These are phyloP conservation scores for Lachnellula hyalina DNA, from an alignment of 2,329 filamentous ascomycete genomes.

Conservation along the genomic window DNA sequence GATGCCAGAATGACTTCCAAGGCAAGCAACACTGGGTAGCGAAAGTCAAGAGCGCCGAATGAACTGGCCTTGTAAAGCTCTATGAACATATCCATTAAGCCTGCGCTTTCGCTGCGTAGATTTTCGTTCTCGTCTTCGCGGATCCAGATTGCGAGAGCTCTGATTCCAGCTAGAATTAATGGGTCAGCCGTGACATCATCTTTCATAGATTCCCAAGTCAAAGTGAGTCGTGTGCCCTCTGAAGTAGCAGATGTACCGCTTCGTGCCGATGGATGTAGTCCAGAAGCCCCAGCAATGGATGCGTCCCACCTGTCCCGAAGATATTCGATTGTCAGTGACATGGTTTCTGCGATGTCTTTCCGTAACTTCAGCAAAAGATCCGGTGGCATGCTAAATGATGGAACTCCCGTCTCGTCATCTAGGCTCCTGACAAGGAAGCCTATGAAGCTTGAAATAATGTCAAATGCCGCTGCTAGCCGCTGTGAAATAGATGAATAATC, in stretches of 20 bases:
- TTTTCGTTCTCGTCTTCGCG: conserved; percentile 60
- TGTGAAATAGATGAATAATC: conserved; percentile 46
- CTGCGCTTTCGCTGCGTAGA: conserved; percentile 43
- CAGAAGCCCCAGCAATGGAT: conserved; percentile 55
- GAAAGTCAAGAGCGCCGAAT: conserved; percentile 43
- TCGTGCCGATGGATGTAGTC: conserved; percentile 54
- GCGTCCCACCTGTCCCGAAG: conserved; percentile 67
- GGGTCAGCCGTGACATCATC: conserved; percentile 47
- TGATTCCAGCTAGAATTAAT: conserved; percentile 52
- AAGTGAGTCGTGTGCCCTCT: conserved; percentile 40
- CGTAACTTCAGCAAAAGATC: conserved; percentile 58
- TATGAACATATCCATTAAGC: conserved; percentile 58
- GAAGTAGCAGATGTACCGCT: conserved; percentile 38
- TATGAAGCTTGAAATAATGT: conserved; percentile 55
- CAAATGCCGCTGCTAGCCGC: conserved; percentile 56
- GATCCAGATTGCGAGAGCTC: conserved; percentile 60
- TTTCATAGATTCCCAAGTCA: conserved; percentile 53
- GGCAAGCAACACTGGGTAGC: conserved; percentile 52
- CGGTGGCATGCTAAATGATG: conserved; percentile 44
- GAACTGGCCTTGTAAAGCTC: conserved; percentile 48
- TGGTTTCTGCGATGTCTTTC: conserved; percentile 55
- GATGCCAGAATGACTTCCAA: conserved; percentile 52
- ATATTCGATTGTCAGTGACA: conserved; percentile 59
- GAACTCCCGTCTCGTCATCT: conserved; percentile 37
- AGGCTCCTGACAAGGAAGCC: conserved; percentile 51